A percentile compares a stretch with the other conserved stretches of the same genome.
These are phyloP conservation scores for Megacollybia platyphylla DNA, from an alignment of 1,284 basidiomycete species.

Conservation along the genomic window DNA sequence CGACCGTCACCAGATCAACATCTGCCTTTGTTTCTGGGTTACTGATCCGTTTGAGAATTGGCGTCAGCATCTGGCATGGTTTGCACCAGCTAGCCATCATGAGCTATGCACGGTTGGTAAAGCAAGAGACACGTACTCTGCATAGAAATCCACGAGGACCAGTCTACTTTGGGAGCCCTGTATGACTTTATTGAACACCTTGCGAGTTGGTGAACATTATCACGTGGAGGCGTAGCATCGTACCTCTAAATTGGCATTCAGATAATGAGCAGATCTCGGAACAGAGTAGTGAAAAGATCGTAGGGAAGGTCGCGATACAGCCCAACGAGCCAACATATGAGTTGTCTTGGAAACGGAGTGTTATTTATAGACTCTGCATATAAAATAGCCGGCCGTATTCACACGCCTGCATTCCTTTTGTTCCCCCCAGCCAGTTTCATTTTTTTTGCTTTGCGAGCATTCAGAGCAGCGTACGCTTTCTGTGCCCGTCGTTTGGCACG, in stretches of 20 bases:
- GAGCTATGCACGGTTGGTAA: not conserved
- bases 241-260: not conserved
- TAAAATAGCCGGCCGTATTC: not conserved
- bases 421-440: not conserved
- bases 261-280: not conserved
- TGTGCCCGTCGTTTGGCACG: not conserved
- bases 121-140: constrained; percentile 36
- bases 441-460: not conserved
- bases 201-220: constrained; percentile 3
- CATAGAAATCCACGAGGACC: constrained; percentile 66
- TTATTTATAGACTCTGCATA: not conserved
- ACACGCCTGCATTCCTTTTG: not conserved
- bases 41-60: constrained; percentile 44
- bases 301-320: not conserved
- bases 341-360: not conserved
- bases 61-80: constrained; percentile 59
- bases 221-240: not conserved
- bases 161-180: constrained; percentile 29
- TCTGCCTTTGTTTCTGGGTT: constrained; percentile 28
- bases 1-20: constrained; percentile 57
- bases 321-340: not conserved
- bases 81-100: constrained; percentile 49
- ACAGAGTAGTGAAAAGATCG: not conserved
- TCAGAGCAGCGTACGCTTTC: constrained; percentile 2
- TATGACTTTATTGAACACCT: constrained; percentile 39